phyloP scores from a whole-genome alignment of 2,329 filamentous ascomycete species.

The Aschersonia sp. region DNA sequence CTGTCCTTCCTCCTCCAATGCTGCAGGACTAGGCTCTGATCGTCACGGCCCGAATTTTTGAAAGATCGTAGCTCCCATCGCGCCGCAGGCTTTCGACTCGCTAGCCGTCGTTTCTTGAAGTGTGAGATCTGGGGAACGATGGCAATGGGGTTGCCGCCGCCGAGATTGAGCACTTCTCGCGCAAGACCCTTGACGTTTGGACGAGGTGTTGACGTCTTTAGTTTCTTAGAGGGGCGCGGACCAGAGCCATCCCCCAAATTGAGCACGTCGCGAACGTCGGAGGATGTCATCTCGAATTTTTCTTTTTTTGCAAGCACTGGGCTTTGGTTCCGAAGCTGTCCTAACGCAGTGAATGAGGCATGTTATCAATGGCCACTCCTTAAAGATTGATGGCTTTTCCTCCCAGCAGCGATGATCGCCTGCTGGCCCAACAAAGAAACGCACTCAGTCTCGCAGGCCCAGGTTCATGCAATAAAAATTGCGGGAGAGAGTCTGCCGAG shows the following conservation, averaged over 20 bases:
- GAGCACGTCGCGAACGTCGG: conserved; percentile 79
- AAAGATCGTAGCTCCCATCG: conserved; percentile 59
- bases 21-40: conserved; percentile 50
- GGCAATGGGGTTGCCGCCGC: conserved; percentile 51
- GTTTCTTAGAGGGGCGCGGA: conserved; percentile 52
- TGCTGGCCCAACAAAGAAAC: no score
- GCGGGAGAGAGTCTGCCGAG: no score
- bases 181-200: conserved; percentile 48
- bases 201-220: conserved; percentile 47
- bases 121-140: conserved; percentile 45
- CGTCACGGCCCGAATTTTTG: conserved; percentile 59
- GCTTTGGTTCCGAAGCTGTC: no score
- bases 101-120: conserved; percentile 44
- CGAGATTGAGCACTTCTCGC: conserved; percentile 49
- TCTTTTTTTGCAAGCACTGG: not conserved
- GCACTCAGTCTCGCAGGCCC: no score
- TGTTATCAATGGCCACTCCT: no score
- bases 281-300: conserved; percentile 49
- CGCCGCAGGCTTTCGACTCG: conserved; percentile 38
- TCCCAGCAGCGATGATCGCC: no score
- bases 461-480: no score
- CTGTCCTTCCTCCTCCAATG: conserved; percentile 63
- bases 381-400: no score
- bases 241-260: conserved; percentile 51
- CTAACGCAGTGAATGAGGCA: no score